A percentile compares a stretch with the other conserved stretches of the same genome.
These are phyloP conservation scores for Pneumocystis oryctolagi DNA, from an alignment of 1,139 yeast species.

Conservation along the genomic window DNA sequence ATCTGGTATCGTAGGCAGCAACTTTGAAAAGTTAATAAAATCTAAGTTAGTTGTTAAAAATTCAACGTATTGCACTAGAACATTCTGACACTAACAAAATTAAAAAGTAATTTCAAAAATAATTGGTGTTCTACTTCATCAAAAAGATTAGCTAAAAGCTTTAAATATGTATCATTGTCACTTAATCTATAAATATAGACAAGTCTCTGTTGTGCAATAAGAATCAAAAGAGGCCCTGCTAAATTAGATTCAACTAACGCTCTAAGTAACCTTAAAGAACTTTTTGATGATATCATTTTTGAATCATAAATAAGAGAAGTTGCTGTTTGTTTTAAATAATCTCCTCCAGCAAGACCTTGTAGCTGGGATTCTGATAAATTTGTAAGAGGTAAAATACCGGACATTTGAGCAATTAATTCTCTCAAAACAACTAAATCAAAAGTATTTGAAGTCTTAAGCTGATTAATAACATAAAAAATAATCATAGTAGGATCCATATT, in stretches of 20 bases:
- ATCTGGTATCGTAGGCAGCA: conserved; percentile 34
- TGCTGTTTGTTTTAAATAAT: conserved; percentile 40
- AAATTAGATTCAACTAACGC: conserved; percentile 35
- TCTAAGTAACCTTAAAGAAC: conserved; percentile 42
- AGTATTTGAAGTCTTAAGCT: conserved; percentile 46
- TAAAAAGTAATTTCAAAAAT: conserved; percentile 3
- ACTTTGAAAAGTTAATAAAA: conserved; percentile 25
- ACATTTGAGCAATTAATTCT: conserved; percentile 60
- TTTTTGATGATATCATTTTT: conserved; percentile 22
- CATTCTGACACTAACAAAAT: conserved; percentile 38
- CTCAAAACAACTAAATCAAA: conserved; percentile 54
- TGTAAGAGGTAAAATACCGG: conserved; percentile 59
- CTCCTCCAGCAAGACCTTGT: conserved; percentile 52
- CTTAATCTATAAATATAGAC: conserved; percentile 30
- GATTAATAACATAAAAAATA: conserved; percentile 45
- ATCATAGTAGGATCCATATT: conserved; percentile 30
- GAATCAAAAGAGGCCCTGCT: conserved; percentile 48
- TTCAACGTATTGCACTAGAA: conserved; percentile 51
- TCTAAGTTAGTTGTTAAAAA: conserved; percentile 20
- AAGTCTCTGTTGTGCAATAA: conserved; percentile 41
- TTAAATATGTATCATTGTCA: conserved; percentile 19
- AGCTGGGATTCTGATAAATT: conserved; percentile 56
- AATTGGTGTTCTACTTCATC: conserved; percentile 11
- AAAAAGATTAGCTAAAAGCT: conserved; percentile 9
- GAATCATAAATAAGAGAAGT: conserved; percentile 49